These are phyloP conservation scores for Phytopythium cucurbitacearum DNA, from an alignment of 352 stramenopile species.

Conservation along the genomic window DNA sequence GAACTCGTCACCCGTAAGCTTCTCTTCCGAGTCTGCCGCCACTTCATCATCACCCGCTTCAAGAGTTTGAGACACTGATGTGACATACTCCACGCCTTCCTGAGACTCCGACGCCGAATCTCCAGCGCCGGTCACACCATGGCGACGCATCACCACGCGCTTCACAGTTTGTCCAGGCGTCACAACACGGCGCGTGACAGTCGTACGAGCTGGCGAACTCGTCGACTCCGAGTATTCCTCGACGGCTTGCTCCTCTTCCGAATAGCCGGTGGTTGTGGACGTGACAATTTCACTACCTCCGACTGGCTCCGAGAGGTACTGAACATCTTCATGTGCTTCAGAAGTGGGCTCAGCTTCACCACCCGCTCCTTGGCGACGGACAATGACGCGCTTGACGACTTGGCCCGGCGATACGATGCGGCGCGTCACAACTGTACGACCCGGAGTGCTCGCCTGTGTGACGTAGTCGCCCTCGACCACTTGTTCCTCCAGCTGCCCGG, in stretches of 20 bases:
- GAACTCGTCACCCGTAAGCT: too few relatives aligned
- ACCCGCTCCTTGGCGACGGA: slow-evolving; percentile 16
- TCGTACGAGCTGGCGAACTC: slow-evolving; percentile 4
- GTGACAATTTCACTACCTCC: slow-evolving; percentile 6
- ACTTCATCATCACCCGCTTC: too few relatives aligned
- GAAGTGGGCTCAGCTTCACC: slow-evolving; percentile 2
- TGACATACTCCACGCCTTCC: slow-evolving; percentile 7
- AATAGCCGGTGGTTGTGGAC: background rate
- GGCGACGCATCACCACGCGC: slow-evolving; percentile 13
- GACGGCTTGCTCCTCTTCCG: too few relatives aligned
- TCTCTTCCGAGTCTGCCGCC: too few relatives aligned
- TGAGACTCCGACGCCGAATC: slow-evolving; percentile 4
- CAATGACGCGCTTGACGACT: slow-evolving; percentile 8
- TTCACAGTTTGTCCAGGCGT: slow-evolving; percentile 17
- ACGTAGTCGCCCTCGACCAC: background rate
- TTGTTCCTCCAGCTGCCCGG: background rate
- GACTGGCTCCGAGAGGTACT: slow-evolving; percentile 16
- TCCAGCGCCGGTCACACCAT: slow-evolving; percentile 7
- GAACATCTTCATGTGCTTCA: slow-evolving; percentile 19
- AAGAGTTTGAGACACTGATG: too few relatives aligned
- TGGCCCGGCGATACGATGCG: slow-evolving; percentile 13
- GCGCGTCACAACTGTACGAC: slow-evolving; percentile 5
- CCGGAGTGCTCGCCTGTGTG: background rate
- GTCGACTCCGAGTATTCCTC: background rate
- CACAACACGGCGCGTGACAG: slow-evolving; percentile 14